Evolutionary conservation across 129 eudicot species (phyloP).

Genomic region (Helianthus tuberosus): DNA sequence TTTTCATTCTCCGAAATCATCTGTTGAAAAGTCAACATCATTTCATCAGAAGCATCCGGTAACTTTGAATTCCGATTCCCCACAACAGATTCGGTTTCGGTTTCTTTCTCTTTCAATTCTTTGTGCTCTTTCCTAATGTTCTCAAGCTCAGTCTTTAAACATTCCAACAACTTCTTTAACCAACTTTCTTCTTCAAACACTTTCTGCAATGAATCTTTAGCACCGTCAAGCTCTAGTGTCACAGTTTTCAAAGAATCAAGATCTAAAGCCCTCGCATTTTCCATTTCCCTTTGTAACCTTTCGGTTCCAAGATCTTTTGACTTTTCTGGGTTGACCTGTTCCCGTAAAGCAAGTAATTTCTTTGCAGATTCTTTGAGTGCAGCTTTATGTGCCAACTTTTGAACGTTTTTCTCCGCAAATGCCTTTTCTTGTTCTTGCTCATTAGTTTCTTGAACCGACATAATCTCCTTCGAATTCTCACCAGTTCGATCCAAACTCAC

Average conservation of each 20-base stretch:
- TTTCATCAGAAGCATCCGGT: conserved; percentile 66
- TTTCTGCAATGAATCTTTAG: conserved; percentile 76
- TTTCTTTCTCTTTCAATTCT: conserved; percentile 71
- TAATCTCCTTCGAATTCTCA: conserved; percentile 64
- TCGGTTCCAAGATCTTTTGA: conserved; percentile 52
- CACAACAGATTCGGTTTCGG: conserved; percentile 63
- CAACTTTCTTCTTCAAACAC: conserved; percentile 73
- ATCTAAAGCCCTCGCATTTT: conserved; percentile 56
- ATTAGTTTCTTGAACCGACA: conserved; percentile 50
- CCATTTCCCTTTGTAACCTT: conserved; percentile 50
- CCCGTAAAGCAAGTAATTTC: conserved; percentile 58
- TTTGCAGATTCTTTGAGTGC: conserved; percentile 67
- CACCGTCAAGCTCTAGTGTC: conserved; percentile 71
- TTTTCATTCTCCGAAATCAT: conserved; percentile 60
- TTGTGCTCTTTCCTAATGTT: conserved; percentile 63
- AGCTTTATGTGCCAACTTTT: conserved; percentile 61
- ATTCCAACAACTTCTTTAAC: conserved; percentile 61
- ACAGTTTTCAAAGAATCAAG: conserved; percentile 60
- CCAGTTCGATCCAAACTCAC: conserved; percentile 46
- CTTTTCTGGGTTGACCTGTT: conserved; percentile 55
- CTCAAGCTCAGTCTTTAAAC: conserved; percentile 66
- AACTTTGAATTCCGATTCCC: conserved; percentile 63
- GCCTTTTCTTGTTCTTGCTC: conserved; percentile 59
- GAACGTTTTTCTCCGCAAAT: conserved; percentile 63
- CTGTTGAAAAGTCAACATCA: conserved; percentile 63